Conservation (phyloP, 768 basidiomycete genomes). For the Cubamyces sp. region DNA sequence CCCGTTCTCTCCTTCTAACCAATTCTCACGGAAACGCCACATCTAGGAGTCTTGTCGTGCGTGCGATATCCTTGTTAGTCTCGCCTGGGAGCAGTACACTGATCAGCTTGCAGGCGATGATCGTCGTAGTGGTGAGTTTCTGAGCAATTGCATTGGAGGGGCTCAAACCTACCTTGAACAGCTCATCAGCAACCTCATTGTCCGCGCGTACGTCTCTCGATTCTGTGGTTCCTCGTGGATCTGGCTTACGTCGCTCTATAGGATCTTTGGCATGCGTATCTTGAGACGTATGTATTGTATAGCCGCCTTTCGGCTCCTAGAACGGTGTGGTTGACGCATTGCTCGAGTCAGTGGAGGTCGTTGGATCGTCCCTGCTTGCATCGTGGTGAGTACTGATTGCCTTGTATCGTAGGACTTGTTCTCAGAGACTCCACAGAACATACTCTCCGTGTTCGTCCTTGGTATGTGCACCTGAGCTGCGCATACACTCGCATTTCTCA, state of each 20-base stretch:
- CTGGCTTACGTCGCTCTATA: background rate
- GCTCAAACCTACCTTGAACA: background rate
- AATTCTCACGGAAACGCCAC: too few species aligned
- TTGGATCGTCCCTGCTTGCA: constrained; percentile 9
- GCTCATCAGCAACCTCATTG: constrained; percentile 26
- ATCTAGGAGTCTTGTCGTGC: too few species aligned
- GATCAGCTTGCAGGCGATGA: constrained; percentile 14
- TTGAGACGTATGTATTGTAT: constrained; percentile 14
- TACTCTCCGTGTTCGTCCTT: constrained; percentile 2
- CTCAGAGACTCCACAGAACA: background rate
- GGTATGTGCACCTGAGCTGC: background rate
- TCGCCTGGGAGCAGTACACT: too few species aligned
- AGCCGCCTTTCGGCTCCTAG: background rate
- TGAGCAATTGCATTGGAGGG: too few species aligned
- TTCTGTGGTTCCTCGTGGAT: background rate
- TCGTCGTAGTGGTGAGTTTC: constrained; percentile 23
- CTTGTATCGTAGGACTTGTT: background rate
- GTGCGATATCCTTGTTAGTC: too few species aligned
- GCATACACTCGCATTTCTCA: background rate
- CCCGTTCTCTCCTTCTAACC: too few species aligned
- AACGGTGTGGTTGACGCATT: background rate
- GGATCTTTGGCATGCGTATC: constrained; percentile 23
- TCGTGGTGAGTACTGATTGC: constrained; percentile 14
- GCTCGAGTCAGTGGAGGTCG: constrained; percentile 13
- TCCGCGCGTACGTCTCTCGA: constrained; percentile 20